Conservation (phyloP, 2,329 filamentous ascomycete genomes). For the Polytolypa hystricis region DNA sequence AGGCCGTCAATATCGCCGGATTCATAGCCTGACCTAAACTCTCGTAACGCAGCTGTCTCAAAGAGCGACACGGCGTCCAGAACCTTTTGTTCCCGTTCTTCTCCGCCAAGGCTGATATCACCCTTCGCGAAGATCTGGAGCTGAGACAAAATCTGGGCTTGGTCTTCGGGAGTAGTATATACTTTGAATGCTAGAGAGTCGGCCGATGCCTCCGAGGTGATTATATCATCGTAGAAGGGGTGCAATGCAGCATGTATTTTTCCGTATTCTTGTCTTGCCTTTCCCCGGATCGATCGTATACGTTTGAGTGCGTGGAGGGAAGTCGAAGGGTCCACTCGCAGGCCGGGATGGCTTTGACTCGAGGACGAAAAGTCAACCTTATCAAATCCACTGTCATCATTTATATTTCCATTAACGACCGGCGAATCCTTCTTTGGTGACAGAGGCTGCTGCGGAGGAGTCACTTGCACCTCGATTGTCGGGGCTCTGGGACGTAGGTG, state of each 20-base stretch:
- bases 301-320: conserved; percentile 59
- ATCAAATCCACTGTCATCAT: conserved; percentile 64
- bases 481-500: conserved; percentile 2
- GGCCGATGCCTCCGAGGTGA: conserved; percentile 55
- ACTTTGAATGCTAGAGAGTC: conserved; percentile 77
- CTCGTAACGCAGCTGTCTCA: conserved; percentile 76
- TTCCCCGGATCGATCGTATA: conserved; percentile 68
- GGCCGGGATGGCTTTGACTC: conserved; percentile 17
- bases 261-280: conserved; percentile 80
- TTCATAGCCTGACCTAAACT: conserved; percentile 89
- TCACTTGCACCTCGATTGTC: background rate
- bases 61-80: conserved; percentile 68
- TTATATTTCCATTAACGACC: conserved; percentile 4
- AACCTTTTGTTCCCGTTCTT: conserved; percentile 59
- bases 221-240: conserved; percentile 80
- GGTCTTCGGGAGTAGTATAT: conserved; percentile 78
- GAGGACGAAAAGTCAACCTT: conserved; percentile 51
- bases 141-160: conserved; percentile 80
- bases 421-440: background rate
- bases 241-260: conserved; percentile 80
- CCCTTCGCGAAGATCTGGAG: conserved; percentile 66
- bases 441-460: background rate
- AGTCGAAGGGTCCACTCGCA: conserved; percentile 46
- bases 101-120: conserved; percentile 68
- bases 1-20: conserved; percentile 75